Base-by-base conservation (phyloP, 2,329 filamentous ascomycete genomes). In the Coniochaeta sp. region DNA sequence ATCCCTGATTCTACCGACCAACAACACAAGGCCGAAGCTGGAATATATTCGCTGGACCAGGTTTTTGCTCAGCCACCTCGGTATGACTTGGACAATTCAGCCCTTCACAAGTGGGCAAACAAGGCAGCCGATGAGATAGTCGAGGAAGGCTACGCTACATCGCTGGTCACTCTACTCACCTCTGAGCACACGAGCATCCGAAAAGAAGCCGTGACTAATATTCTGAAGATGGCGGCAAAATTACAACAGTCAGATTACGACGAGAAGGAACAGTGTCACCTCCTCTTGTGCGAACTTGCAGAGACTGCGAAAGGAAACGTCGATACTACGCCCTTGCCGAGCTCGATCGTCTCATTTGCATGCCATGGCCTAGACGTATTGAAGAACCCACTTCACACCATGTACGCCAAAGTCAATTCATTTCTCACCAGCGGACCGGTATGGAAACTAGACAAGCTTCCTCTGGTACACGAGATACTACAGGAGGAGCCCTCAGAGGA, bases 391-490 rank as follows among this genome's bases (percentile, higher is more conserved):
- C 80, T 91, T 17, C 91, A 96, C 69, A 85, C 84, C 62, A 82
- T 97, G 40, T 98, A 96, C 71, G 84, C 86, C 61, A 96, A 96
- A 71, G 77, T 95, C 73, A 96, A 96, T 76, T 79, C 81, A 6
- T 97, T 93, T 71, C 82, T 98, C 38, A 90, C 90, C 24, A 86
- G 86, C 58, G 84, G 86, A 0, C 93, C 93, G 0, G 73, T 80
- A 26, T 98, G 93, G 93, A 81, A 87, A 14, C 70, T 87, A 19
- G 84, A 90, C 62, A 87, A 85, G 69, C 84, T 95, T 26, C 82
- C 95, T 8, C 79, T 93, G n/a, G 84, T 85, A 26, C 80, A 84
- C 65, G 80, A 83, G 63, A 77, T 88, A 58, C 75, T 88, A 12
- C 79, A 84, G 61, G 82, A 86, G 58, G 82, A 87, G 62, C 89